Evolutionary conservation across 805 yeast genomes (phyloP).

Genomic region (Grigorovia yakushimaensis): DNA sequence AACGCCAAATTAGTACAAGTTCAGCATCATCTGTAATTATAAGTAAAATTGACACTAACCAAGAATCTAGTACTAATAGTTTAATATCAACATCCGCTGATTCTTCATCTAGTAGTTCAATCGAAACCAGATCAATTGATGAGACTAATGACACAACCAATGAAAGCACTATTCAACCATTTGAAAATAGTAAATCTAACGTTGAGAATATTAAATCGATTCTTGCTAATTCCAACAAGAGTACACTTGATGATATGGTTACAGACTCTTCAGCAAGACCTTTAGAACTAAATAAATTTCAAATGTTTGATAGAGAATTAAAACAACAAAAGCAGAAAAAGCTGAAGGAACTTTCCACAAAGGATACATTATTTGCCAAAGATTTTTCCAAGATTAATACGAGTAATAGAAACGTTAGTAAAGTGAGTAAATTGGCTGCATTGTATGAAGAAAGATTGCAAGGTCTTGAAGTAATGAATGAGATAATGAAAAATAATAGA

Average conservation of each 20-base stretch:
- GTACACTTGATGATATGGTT: constrained; percentile 5
- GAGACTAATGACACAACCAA: neutral
- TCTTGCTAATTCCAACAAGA: neutral
- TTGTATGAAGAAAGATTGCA: constrained; percentile 50
- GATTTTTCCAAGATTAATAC: constrained; percentile 33
- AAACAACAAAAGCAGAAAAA: constrained; percentile 7
- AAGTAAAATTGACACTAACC: neutral
- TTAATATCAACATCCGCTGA: neutral
- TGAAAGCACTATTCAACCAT: neutral
- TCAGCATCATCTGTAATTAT: neutral
- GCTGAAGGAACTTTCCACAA: constrained; percentile 5
- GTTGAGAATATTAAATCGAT: neutral
- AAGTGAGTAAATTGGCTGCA: constrained; percentile 53
- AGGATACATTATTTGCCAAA: constrained; percentile 21
- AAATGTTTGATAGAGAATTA: constrained; percentile 23
- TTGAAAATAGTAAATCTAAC: neutral
- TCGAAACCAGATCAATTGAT: neutral
- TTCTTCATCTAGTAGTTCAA: neutral
- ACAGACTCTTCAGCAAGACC: constrained; percentile 5
- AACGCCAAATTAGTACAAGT: neutral
- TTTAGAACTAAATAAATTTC: constrained; percentile 12
- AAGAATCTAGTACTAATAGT: neutral
- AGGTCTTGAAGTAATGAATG: constrained; percentile 30
- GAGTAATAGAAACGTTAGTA: constrained; percentile 43
- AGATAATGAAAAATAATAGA: constrained; percentile 17